phyloP scores from a whole-genome alignment of 2,329 filamentous ascomycete species.

The Sporothrix dimorphospora region DNA sequence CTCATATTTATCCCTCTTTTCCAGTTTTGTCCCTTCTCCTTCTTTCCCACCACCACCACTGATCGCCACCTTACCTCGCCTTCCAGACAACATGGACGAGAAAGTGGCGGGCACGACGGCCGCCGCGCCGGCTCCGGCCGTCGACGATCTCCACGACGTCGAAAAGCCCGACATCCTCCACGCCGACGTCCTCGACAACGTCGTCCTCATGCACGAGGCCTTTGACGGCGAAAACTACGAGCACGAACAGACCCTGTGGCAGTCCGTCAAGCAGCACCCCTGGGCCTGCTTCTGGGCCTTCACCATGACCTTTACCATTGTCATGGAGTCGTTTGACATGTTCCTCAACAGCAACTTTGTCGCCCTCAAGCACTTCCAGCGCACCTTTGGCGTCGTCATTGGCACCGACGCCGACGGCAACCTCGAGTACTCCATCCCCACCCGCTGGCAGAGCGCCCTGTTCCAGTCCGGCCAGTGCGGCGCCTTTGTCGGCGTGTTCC shows the following conservation, averaged over 20 bases:
- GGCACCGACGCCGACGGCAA: conserved; percentile 26
- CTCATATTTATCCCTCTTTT: neutral
- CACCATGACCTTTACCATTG: conserved; percentile 46
- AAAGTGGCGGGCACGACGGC: neutral
- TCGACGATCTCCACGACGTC: neutral
- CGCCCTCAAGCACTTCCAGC: conserved; percentile 53
- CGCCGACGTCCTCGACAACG: conserved; percentile 51
- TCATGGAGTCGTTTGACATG: conserved; percentile 67
- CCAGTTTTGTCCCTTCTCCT: neutral
- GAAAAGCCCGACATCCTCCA: conserved; percentile 53
- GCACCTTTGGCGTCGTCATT: conserved; percentile 50
- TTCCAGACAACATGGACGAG: too few relatives aligned
- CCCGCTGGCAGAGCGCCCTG: conserved; percentile 62
- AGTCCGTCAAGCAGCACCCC: conserved; percentile 41
- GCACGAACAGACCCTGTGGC: conserved; percentile 41
- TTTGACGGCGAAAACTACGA: conserved; percentile 58
- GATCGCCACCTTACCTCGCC: neutral
- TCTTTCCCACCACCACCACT: neutral
- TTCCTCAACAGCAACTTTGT: conserved; percentile 65
- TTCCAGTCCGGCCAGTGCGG: conserved; percentile 59
- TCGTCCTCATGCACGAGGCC: conserved; percentile 50
- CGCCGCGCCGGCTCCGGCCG: neutral
- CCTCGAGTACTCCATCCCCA: conserved; percentile 46
- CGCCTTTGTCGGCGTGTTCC: conserved; percentile 61
- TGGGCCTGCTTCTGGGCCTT: conserved; percentile 47